Evolutionary conservation across 192 early-diverging fungal genomes (phyloP).

Genomic region (Oehlia diaphana): DNA sequence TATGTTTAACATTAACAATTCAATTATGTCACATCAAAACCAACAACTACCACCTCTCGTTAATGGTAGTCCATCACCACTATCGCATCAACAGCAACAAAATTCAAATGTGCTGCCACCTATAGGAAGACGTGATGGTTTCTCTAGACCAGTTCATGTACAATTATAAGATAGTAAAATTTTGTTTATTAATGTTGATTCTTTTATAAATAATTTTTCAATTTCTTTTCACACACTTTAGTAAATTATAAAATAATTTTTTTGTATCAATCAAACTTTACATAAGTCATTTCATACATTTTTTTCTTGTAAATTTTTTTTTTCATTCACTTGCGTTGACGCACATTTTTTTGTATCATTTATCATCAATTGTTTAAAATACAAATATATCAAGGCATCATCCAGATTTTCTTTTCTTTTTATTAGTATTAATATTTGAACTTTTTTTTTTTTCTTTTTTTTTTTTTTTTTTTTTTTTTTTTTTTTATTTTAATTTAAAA

Average conservation of each 20-base stretch:
- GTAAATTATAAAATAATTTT: not conserved
- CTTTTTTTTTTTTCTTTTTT: not conserved
- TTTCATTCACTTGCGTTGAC: not conserved
- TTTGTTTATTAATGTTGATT: not conserved
- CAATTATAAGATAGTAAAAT: not conserved
- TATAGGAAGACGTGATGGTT: slow-evolving; percentile 17
- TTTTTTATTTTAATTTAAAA: no score
- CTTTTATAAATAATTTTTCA: not conserved
- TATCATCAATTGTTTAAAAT: not conserved
- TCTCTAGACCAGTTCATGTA: not conserved
- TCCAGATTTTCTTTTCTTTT: not conserved
- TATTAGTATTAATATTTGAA: not conserved
- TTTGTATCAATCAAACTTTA: not conserved
- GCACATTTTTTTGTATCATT: not conserved
- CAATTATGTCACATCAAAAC: not conserved
- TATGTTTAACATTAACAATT: slow-evolving; percentile 14
- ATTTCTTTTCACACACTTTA: not conserved
- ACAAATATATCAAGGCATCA: not conserved
- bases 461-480: no score
- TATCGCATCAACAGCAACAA: not conserved
- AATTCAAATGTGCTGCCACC: not conserved
- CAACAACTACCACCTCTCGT: not conserved
- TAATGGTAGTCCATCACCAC: not conserved
- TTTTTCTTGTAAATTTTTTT: not conserved
- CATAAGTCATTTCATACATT: not conserved